Evolutionary conservation across 2,329 filamentous ascomycete genomes (phyloP), one percentile per base, ranked within the genome.

Genomic region (Ophiocordyceps sinensis): DNA sequence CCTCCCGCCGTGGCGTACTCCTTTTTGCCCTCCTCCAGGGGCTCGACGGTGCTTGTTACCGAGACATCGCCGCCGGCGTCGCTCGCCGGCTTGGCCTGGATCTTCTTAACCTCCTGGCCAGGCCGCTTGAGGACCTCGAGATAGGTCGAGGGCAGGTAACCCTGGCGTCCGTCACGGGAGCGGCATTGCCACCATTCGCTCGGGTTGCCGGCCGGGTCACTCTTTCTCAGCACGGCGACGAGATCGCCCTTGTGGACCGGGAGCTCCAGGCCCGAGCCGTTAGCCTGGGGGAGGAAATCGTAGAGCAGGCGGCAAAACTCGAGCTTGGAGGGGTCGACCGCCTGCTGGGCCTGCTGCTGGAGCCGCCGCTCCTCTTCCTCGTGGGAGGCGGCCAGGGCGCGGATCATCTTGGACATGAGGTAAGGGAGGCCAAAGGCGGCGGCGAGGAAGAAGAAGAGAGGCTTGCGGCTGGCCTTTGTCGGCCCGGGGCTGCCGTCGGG

Each of bases 161-260:
- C 91, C 52, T 94, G 80, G 23, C 86, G 75, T 37, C 87, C 88
- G 57, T 96, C 87, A 45, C 91, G 75, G 13, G 89, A 83, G 42
- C 91, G 76, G 63, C 93, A 98, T 49, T 82, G 79, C 91, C 91
- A 98, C 91, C 91, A 98, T 57, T 98, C 89, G 40, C 84, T 91
- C 5, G 86, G 77, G 52, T 91, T 87, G 36, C 91, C 91, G 55
- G 89, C 76, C 1, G 91, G 91, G 53, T 98, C 91, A 15, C 78
- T 83, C 66, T 95, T 95, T 66, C 81, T 82, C 41, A 98, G 72
- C 1, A 98, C 87, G 23, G 91, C 91, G 14, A 98, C 88, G 41
- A 96, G 78, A 52, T 98, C 91, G 44, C 89, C 89, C 67, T 94
- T 95, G 66, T 85, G 88, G 21, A 93, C 89, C 30, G 85, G 79